Conservation (phyloP, 2,329 filamentous ascomycete genomes). For the Botrytis squamosa region DNA sequence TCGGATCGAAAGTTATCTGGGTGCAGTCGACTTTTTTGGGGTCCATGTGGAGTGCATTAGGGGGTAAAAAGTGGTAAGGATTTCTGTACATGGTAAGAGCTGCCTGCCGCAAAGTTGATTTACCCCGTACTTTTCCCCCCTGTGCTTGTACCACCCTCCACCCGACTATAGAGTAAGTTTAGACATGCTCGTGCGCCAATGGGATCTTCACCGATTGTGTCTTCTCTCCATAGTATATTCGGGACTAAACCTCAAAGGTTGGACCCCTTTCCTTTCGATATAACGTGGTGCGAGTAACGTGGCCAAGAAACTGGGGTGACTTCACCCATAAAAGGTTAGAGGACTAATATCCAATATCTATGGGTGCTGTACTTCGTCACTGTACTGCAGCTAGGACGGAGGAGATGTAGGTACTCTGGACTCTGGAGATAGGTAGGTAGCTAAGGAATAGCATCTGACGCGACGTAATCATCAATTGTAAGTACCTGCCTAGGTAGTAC, state of each 20-base stretch:
- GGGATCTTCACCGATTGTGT: not conserved
- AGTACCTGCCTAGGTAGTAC: not conserved
- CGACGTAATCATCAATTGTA: not conserved
- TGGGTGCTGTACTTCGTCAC: not conserved
- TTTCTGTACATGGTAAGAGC: slow-evolving; percentile 3
- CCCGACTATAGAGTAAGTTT: not conserved
- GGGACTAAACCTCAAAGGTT: not conserved
- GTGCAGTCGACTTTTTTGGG: not conserved
- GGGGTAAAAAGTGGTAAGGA: not conserved
- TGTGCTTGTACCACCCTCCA: not conserved
- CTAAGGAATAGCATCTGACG: not conserved
- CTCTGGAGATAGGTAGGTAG: not conserved
- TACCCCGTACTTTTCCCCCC: slow-evolving; percentile 1
- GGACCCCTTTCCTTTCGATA: not conserved
- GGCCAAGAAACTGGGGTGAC: not conserved
- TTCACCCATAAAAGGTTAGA: not conserved
- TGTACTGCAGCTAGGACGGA: not conserved
- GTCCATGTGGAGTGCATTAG: slow-evolving; percentile 6
- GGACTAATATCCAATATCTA: not conserved
- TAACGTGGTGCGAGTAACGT: not conserved
- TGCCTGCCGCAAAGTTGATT: not conserved
- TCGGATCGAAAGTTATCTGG: not conserved
- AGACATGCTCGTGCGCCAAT: not conserved
- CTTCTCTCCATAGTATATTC: not conserved
- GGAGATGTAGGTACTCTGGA: not conserved